phyloP scores from a whole-genome alignment of 129 eudicot species.

The Flaveria robusta region DNA sequence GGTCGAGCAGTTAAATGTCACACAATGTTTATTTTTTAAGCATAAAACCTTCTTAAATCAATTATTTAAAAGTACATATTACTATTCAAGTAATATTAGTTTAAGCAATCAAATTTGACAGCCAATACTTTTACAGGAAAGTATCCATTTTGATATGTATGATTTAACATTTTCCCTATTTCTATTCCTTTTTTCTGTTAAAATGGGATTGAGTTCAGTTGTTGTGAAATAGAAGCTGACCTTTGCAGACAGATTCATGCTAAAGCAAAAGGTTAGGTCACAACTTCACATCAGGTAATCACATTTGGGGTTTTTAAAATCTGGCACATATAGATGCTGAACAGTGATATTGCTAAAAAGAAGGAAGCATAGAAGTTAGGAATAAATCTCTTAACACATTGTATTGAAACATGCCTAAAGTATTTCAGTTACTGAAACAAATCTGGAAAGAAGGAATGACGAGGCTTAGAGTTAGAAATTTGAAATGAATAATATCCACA shows the following conservation, averaged over 20 bases:
- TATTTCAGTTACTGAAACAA: conserved; percentile 7
- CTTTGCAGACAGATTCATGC: conserved; percentile 13
- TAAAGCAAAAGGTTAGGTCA: conserved; percentile 16
- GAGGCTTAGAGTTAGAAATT: conserved; percentile 15
- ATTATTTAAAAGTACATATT: neutral
- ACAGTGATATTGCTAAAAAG: neutral
- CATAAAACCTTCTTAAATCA: neutral
- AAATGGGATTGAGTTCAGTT: neutral
- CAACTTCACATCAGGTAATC: conserved; percentile 8
- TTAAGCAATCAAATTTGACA: neutral
- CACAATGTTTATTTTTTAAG: neutral
- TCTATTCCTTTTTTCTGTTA: neutral
- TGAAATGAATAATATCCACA: conserved; percentile 12
- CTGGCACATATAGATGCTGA: conserved; percentile 10
- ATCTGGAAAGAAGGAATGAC: conserved; percentile 4
- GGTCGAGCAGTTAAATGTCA: neutral
- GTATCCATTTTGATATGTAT: neutral
- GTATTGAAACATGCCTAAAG: neutral
- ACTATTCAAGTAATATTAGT: neutral
- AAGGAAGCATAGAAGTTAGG: neutral
- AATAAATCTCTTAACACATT: neutral
- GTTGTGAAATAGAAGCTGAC: conserved; percentile 4
- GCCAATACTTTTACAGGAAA: neutral
- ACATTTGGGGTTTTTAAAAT: neutral
- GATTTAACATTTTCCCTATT: neutral